Conservation (phyloP, 2,329 filamentous ascomycete genomes). For the Monosporascus sp. region DNA sequence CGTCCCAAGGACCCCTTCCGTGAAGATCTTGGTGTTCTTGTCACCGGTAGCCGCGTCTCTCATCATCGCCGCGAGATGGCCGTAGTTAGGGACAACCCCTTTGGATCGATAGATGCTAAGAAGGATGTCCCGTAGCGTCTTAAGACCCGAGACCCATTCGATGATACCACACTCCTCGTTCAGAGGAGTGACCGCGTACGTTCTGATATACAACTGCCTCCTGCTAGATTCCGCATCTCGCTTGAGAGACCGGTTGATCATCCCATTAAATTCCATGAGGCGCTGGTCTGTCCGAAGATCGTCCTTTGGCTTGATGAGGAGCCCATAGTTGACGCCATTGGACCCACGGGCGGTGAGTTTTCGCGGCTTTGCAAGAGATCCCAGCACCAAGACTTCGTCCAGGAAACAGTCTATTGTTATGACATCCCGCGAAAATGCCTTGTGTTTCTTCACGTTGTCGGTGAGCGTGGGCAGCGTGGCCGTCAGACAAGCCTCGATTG, state of each 20-base stretch:
- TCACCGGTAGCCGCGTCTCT: slow-evolving; percentile 56
- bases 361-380: slow-evolving; percentile 86
- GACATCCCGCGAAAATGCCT: slow-evolving; percentile 80
- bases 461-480: slow-evolving; percentile 72
- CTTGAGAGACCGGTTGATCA: slow-evolving; percentile 94
- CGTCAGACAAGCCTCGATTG: slow-evolving; percentile 77
- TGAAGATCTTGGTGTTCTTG: slow-evolving; percentile 66
- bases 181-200: slow-evolving; percentile 91
- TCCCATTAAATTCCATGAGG: slow-evolving; percentile 97
- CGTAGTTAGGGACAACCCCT: slow-evolving; percentile 66
- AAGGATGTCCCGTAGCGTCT: slow-evolving; percentile 87
- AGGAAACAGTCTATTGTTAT: slow-evolving; percentile 76
- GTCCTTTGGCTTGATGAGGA: slow-evolving; percentile 96
- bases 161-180: slow-evolving; percentile 98
- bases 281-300: slow-evolving; percentile 96
- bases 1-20: slow-evolving; percentile 53
- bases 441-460: slow-evolving; percentile 70
- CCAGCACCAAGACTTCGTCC: slow-evolving; percentile 85
- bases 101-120: slow-evolving; percentile 72
- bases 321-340: slow-evolving; percentile 81
- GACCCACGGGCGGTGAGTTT: slow-evolving; percentile 84
- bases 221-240: slow-evolving; percentile 86
- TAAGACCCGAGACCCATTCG: slow-evolving; percentile 96
- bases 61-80: slow-evolving; percentile 56
- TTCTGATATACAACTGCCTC: slow-evolving; percentile 89